Evolutionary conservation across 768 basidiomycete genomes (phyloP), one percentile per base, ranked within the genome.

Genomic region (Suillus tomentosus): DNA sequence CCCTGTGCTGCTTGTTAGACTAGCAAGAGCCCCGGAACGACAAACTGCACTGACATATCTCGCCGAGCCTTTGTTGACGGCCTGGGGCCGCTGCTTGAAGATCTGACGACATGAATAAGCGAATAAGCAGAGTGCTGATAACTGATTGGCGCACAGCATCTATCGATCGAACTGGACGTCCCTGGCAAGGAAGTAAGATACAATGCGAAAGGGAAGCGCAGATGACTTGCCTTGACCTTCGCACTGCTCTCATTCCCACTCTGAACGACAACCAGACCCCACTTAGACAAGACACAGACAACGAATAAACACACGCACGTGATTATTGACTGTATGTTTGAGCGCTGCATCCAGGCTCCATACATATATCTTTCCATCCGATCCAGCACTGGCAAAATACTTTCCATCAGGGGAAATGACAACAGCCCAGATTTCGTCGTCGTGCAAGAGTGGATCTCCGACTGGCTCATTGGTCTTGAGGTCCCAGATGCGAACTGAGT

Each of bases 331-430:
- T 11, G 7, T 13, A 7, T 24, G 22, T 24, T 14, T 9, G 22
- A 61, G 22, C 10, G 24, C 60, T n/a, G 19, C 60, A 74, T 87
- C 85, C 11, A 81, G 85, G 68, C 95, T 87, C 95, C 95, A 97
- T 0, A 94, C 83, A 5, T 90, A 87, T 0, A 96, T 76, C 43
- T 83, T 79, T 65, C 85, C 82, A 73, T 97, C 95, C 70, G 84
- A 84, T 0, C 95, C 94, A 13, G 87, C 93, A 69, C 90, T 93
- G 3, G 87, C 92, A 4, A 96, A 81, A 60, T 87, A 86, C 69
- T 83, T 88, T 15, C 91, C 94, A 77, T 96, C 93, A 2, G 83
- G 81, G 68, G 90, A 94, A 39, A 95, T 70, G 3, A 94, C 91
- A 3, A 97, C 80, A 8, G 85, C 82, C 36, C 90, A 80, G 0